Evolutionary conservation across 1,284 basidiomycete genomes (phyloP), one percentile per base, ranked within the genome.

Genomic region (Ganoderma multipileum): DNA sequence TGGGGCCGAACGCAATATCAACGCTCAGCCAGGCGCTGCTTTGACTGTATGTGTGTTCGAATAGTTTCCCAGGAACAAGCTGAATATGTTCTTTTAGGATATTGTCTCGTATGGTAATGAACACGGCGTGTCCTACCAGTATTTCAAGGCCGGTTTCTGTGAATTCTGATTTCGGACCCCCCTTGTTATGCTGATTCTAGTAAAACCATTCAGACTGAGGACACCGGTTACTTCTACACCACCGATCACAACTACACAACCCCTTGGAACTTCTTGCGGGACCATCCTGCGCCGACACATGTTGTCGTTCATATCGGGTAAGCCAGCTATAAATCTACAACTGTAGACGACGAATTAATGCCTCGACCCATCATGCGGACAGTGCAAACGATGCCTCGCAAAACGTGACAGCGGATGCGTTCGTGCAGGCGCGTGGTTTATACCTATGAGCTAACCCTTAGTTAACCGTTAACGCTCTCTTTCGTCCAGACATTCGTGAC

Each of bases 171-270:
- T 7, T 6, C n/a, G 0, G 12, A 12, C n/a, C n/a, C n/a, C n/a
- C n/a, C n/a, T n/a, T 9, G 23, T 5, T 28, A 6, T 7, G 14
- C 12, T 39, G 16, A 58, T 23, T 23, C 26, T 6, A 5, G 33
- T n/a, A 58, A 3, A 7, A 12, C 16, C 36, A 23, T 23, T 26
- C 2, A 88, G 85, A 88, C 87, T 0, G 87, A 89, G 74, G 86
- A 89, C 71, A 85, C 83, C 0, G 87, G 87, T 0, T 89, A 82
- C 71, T 86, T 80, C 71, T 85, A 84, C 72, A 85, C 85, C 1
- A 78, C 81, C 3, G 84, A 87, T 70, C 87, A 89, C 76, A 88
- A 89, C 74, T 89, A 80, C 75, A 89, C 87, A 1, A 89, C 87
- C 0, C 84, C 85, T 1, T 89, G 87, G 87, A 74, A 88, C 69